Percentiles rank a stretch among this genome's conserved stretches.
phyloP scores from a whole-genome alignment of 2,329 filamentous ascomycete genomes.

The Alternaria sp. region DNA sequence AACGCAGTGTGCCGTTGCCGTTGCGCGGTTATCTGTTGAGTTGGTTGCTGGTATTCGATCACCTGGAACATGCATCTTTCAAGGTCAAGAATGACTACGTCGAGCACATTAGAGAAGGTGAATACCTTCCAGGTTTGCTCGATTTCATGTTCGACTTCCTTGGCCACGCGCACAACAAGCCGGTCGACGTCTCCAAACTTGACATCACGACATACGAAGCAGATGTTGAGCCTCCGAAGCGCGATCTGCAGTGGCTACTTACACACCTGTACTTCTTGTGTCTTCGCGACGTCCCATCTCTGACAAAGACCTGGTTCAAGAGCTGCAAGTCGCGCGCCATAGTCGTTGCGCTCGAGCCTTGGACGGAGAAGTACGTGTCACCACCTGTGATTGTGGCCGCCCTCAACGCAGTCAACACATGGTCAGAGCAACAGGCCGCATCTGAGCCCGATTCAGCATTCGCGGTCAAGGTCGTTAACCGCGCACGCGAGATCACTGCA shows the following conservation, averaged over 20 bases:
- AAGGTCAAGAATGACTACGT: conserved; percentile 84
- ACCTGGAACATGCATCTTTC: conserved; percentile 77
- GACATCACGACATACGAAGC: conserved; percentile 70
- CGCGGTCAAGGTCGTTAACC: conserved; percentile 72
- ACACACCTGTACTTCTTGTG: conserved; percentile 85
- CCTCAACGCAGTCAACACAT: conserved; percentile 70
- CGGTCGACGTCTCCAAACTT: conserved; percentile 73
- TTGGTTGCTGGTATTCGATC: conserved; percentile 90
- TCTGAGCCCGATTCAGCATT: conserved; percentile 57
- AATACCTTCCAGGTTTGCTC: conserved; percentile 72
- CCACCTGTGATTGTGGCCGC: conserved; percentile 70
- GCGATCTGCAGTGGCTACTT: conserved; percentile 81
- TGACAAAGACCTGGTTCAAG: conserved; percentile 86
- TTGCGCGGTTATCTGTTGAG: conserved; percentile 83
- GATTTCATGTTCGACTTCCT: conserved; percentile 85
- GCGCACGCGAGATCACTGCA: conserved; percentile 78
- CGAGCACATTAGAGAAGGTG: conserved; percentile 76
- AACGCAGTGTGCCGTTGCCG: conserved; percentile 68
- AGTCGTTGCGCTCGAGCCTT: conserved; percentile 76
- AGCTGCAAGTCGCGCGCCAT: conserved; percentile 80
- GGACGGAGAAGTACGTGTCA: conserved; percentile 84
- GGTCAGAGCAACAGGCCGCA: conserved; percentile 59
- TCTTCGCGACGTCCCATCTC: conserved; percentile 75
- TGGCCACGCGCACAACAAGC: conserved; percentile 75
- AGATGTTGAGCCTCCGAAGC: conserved; percentile 67